Evolutionary conservation across 208 protist genomes (phyloP).

Genomic region (Trypanosoma congolense): DNA sequence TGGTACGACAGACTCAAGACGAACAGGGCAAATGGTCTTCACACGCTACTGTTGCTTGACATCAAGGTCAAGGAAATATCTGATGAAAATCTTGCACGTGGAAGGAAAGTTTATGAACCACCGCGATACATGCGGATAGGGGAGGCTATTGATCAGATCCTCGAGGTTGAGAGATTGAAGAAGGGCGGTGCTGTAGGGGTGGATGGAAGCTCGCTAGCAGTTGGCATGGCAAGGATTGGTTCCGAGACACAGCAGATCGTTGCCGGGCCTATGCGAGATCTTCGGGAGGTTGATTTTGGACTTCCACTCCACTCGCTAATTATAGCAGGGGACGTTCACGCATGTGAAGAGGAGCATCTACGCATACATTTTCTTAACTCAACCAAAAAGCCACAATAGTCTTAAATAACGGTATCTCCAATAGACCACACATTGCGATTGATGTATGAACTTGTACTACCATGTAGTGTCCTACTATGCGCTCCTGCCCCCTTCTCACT

Average conservation of each 20-base stretch:
- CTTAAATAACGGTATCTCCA: neutral
- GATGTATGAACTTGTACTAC: no score
- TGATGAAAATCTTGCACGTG: slow-evolving; percentile 94
- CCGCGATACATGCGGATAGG: slow-evolving; percentile 98
- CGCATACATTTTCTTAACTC: slow-evolving; percentile 45
- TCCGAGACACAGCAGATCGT: slow-evolving; percentile 89
- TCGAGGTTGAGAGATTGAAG: slow-evolving; percentile 89
- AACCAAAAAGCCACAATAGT: slow-evolving; percentile 11
- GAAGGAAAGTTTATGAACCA: slow-evolving; percentile 95
- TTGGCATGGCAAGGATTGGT: slow-evolving; percentile 97
- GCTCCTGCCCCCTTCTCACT: no score
- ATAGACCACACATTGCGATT: no score
- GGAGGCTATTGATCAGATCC: slow-evolving; percentile 93
- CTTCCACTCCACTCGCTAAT: slow-evolving; percentile 96
- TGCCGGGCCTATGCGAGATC: slow-evolving; percentile 88
- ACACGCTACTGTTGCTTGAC: slow-evolving; percentile 98
- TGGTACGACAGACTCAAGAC: slow-evolving; percentile 96
- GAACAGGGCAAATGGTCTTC: slow-evolving; percentile 91
- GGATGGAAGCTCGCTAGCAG: slow-evolving; percentile 79
- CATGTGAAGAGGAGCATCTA: slow-evolving; percentile 91
- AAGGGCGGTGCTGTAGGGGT: slow-evolving; percentile 60
- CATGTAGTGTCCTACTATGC: no score
- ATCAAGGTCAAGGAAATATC: slow-evolving; percentile 99
- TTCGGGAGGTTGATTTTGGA: slow-evolving; percentile 95
- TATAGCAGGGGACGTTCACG: slow-evolving; percentile 93